Evolutionary conservation across 2,329 filamentous ascomycete species (phyloP).

Genomic region (Colletotrichum caudatum): DNA sequence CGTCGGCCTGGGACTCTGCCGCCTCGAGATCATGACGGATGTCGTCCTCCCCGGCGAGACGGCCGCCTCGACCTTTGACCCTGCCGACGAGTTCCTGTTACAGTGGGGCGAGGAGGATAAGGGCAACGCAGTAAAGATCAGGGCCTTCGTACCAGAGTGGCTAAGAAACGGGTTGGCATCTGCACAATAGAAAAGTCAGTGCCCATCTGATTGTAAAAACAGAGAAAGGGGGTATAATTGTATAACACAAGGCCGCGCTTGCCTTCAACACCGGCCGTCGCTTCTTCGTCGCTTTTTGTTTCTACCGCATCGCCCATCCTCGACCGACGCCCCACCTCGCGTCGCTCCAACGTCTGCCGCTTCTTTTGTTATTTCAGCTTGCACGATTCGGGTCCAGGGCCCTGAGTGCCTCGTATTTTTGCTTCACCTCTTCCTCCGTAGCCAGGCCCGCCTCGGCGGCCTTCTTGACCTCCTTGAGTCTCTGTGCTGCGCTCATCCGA

Average conservation of each 20-base stretch:
- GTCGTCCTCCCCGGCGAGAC: conserved; percentile 76
- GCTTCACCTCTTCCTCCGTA: conserved; percentile 54
- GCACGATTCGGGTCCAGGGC: conserved; percentile 12
- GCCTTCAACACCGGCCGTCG: conserved; percentile 4
- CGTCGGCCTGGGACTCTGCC: conserved; percentile 86
- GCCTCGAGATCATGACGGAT: conserved; percentile 91
- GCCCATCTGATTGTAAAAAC: conserved; percentile 26
- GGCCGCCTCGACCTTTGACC: conserved; percentile 72
- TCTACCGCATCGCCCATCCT: not conserved
- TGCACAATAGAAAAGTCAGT: conserved; percentile 33
- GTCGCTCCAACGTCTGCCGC: not conserved
- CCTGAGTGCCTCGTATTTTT: conserved; percentile 42
- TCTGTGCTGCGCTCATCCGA: conserved; percentile 49
- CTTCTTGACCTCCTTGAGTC: conserved; percentile 64
- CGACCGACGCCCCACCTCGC: not conserved
- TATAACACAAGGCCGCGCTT: conserved; percentile 13
- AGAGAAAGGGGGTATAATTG: conserved; percentile 39
- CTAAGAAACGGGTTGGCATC: conserved; percentile 56
- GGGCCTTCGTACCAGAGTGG: conserved; percentile 90
- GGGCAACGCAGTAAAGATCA: conserved; percentile 66
- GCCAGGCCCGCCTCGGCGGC: conserved; percentile 63
- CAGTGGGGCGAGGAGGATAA: conserved; percentile 44
- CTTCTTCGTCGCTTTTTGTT: conserved; percentile 4
- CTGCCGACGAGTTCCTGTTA: conserved; percentile 51
- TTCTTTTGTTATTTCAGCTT: not conserved